These are phyloP conservation scores for Aspergillus fijiensis DNA, from an alignment of 2,329 filamentous ascomycete species.

Conservation along the genomic window DNA sequence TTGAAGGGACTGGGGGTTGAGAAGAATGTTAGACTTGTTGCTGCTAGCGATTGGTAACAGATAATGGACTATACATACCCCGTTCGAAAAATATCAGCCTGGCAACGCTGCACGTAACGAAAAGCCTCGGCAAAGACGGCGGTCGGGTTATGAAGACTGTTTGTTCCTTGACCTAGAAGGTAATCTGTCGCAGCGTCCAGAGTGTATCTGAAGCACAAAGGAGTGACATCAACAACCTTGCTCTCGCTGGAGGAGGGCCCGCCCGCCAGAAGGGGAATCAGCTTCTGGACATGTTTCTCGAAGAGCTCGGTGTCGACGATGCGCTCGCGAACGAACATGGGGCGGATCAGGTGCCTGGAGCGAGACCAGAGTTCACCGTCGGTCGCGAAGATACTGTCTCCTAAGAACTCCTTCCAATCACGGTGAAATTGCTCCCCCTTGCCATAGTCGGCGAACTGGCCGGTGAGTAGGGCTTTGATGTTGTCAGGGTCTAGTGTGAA, in stretches of 20 bases:
- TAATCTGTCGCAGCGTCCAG: conserved; percentile 86
- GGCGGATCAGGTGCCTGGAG: conserved; percentile 79
- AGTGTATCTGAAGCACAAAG: conserved; percentile 79
- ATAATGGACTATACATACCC: conserved; percentile 50
- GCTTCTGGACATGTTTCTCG: conserved; percentile 71
- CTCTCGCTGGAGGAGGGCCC: conserved; percentile 26
- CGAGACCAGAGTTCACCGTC: conserved; percentile 78
- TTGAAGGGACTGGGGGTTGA: conserved; percentile 55
- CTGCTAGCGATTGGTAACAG: not conserved
- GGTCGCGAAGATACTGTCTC: conserved; percentile 81
- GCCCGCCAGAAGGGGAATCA: conserved; percentile 67
- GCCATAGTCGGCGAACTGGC: conserved; percentile 81
- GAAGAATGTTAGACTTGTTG: not conserved
- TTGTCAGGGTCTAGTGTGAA: conserved; percentile 84
- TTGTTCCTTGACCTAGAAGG: conserved; percentile 73
- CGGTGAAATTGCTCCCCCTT: conserved; percentile 72
- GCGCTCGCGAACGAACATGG: conserved; percentile 83
- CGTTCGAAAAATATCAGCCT: conserved; percentile 64
- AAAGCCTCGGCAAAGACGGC: conserved; percentile 80
- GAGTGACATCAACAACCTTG: conserved; percentile 65
- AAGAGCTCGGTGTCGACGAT: conserved; percentile 81
- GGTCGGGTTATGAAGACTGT: conserved; percentile 58
- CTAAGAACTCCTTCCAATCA: conserved; percentile 76
- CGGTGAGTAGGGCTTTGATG: conserved; percentile 85
- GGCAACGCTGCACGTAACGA: conserved; percentile 72